Conservation (phyloP, 352 stramenopile species). For the Pythium guiyangense region DNA sequence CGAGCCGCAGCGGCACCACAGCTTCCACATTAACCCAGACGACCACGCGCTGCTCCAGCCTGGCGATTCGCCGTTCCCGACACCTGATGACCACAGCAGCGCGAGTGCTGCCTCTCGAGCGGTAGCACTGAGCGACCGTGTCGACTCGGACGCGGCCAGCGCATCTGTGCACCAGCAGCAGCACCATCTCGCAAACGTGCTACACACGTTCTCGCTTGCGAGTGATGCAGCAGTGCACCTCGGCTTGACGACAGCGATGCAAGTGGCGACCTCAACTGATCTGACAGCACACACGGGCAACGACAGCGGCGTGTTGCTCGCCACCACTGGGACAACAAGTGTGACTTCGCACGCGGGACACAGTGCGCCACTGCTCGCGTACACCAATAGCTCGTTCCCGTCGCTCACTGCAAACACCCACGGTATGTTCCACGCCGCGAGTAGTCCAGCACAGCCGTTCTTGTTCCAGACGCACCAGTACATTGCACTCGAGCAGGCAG, state of each 20-base stretch:
- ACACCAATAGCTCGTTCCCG: constrained; percentile 7
- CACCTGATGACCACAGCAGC: neutral
- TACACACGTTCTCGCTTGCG: constrained; percentile 1
- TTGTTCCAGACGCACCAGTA: constrained; percentile 10
- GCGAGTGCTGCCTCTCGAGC: neutral
- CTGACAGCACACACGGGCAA: neutral
- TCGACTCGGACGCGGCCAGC: neutral
- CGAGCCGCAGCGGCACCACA: neutral
- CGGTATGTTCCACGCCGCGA: neutral
- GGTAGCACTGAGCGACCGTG: neutral
- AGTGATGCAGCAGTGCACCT: neutral
- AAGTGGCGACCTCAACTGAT: neutral
- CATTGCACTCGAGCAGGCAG: constrained; percentile 10
- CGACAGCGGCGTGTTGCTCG: neutral
- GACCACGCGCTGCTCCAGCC: neutral
- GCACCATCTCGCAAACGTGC: neutral
- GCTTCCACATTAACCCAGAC: constrained; percentile 1
- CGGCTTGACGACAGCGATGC: neutral
- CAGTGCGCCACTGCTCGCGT: neutral
- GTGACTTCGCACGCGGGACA: neutral
- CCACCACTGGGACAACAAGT: neutral
- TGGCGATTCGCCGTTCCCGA: neutral
- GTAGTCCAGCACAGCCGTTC: neutral
- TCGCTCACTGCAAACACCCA: neutral
- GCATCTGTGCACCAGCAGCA: neutral